Base-by-base conservation (phyloP, 192 early-diverging fungal species). In the Chytriomyces hyalinus region DNA sequence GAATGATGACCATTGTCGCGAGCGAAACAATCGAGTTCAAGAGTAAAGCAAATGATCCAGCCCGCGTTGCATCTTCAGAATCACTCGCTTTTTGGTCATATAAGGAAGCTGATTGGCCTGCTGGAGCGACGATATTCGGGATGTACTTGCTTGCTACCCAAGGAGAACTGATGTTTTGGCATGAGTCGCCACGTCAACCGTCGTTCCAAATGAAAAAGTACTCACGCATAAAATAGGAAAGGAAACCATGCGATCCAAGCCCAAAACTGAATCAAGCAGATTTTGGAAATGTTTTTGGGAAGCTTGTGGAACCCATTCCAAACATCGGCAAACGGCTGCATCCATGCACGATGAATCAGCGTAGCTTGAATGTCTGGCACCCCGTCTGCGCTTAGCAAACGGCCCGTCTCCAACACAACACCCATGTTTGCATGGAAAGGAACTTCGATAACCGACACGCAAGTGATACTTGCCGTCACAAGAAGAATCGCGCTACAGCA, bases 161-260 rank as follows among this genome's bases (percentile, higher is more conserved):
- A 13, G 84, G 48, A 15, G 67, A 68, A 20, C 67, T 68, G 43
- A 20, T 86, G 0, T 91, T 91, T 26, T 59, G 88, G 89, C 20
- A 11, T 59, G 59, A 36, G 36, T 61, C 6, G 83, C 11, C 20
- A 61, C 1, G 59, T 13, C 17, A 87, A 80, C 22, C 44, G 8
- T 6, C 15, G 9, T 17, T 10, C 46, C 6, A 68, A 49, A 78
- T 17, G 8, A 45, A 36, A 80, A 22, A 26, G 28, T 9, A 20
- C 70, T 46, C 86, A 92, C 90, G 92, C 89, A 82, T 97, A 99
- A 76, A 97, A 97, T 7, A 99, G 84, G 79, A 97, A 96, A 6
- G 96, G 95, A 74, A 99, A 99, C 94, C 96, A 96, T 9, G 93
- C 96, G 80, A 97, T 91, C 96, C 96, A 99, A 36, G 93, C 90